Conservation (phyloP, 1,139 yeast genomes). For the Sugiyamaella neomexicana region DNA sequence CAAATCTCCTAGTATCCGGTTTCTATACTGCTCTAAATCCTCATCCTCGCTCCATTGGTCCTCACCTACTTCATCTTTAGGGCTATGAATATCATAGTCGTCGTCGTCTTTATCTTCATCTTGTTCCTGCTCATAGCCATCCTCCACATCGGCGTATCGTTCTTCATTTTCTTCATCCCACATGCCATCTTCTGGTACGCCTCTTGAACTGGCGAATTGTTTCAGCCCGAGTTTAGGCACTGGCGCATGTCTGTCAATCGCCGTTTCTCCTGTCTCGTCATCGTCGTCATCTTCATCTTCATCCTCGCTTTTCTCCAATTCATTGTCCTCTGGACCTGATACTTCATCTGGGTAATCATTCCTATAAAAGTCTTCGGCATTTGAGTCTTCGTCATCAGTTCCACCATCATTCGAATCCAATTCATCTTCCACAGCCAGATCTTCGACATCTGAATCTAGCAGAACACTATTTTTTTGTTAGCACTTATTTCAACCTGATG, state of each 20-base stretch:
- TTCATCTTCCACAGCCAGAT: slow-evolving; percentile 51
- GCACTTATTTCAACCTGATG: background rate
- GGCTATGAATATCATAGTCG: slow-evolving; percentile 19
- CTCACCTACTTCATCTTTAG: slow-evolving; percentile 12
- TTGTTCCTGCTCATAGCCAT: slow-evolving; percentile 23
- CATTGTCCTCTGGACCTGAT: slow-evolving; percentile 22
- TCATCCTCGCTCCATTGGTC: slow-evolving; percentile 33
- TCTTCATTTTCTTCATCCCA: slow-evolving; percentile 1
- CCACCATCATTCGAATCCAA: slow-evolving; percentile 41
- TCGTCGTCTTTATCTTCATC: slow-evolving; percentile 24
- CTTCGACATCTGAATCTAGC: slow-evolving; percentile 56
- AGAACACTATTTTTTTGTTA: slow-evolving; percentile 31
- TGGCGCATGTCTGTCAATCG: slow-evolving; percentile 13
- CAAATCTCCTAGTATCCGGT: slow-evolving; percentile 31
- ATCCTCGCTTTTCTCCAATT: slow-evolving; percentile 3
- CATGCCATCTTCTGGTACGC: slow-evolving; percentile 17
- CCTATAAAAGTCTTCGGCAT: slow-evolving; percentile 82
- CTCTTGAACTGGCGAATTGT: slow-evolving; percentile 25
- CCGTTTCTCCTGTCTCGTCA: slow-evolving; percentile 49
- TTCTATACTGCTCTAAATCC: slow-evolving; percentile 34
- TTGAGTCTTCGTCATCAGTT: slow-evolving; percentile 72
- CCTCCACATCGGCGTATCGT: slow-evolving; percentile 13
- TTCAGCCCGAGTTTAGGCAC: slow-evolving; percentile 34
- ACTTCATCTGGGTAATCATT: slow-evolving; percentile 97
- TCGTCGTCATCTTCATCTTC: slow-evolving; percentile 6